Percentiles rank a stretch among this genome's conserved stretches.
Evolutionary conservation across 768 basidiomycete species (phyloP).

Genomic region (Amanita pseudoporphyria): DNA sequence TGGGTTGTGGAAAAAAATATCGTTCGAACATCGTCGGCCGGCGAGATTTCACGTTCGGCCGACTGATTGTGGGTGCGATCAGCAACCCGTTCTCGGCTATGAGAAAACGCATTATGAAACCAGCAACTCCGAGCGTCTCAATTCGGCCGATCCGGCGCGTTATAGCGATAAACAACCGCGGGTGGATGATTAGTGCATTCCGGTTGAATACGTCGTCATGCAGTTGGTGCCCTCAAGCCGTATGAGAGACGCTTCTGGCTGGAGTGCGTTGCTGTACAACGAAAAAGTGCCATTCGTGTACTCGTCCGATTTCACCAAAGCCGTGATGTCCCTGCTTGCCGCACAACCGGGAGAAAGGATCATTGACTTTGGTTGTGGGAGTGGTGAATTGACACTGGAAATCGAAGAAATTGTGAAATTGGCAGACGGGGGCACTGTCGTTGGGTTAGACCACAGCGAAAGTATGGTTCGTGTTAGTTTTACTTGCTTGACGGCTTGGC

Average conservation of each 20-base stretch:
- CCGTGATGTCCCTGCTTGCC: slow-evolving; percentile 53
- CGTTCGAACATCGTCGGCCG: background rate
- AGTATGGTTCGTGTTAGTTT: slow-evolving; percentile 50
- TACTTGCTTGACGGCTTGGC: too few relatives aligned
- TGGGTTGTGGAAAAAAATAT: background rate
- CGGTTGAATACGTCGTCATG: background rate
- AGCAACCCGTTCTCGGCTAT: background rate
- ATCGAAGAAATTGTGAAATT: slow-evolving; percentile 43
- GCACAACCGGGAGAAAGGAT: slow-evolving; percentile 60
- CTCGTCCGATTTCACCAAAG: slow-evolving; percentile 34
- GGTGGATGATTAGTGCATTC: background rate
- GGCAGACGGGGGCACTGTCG: slow-evolving; percentile 39
- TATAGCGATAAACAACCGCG: background rate
- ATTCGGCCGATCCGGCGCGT: background rate
- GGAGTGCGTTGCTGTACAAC: slow-evolving; percentile 55
- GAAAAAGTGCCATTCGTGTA: slow-evolving; percentile 66
- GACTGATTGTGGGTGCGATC: background rate
- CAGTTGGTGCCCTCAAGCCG: background rate
- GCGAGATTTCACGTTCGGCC: background rate
- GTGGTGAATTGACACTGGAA: slow-evolving; percentile 61
- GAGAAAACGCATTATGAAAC: too few relatives aligned
- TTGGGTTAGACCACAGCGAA: slow-evolving; percentile 62
- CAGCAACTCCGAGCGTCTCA: background rate
- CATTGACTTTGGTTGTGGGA: slow-evolving; percentile 76
- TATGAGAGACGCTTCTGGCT: slow-evolving; percentile 28